Evolutionary conservation across 2,329 filamentous ascomycete genomes (phyloP), one percentile per base, ranked within the genome.

Genomic region (Claviceps humidiphila): DNA sequence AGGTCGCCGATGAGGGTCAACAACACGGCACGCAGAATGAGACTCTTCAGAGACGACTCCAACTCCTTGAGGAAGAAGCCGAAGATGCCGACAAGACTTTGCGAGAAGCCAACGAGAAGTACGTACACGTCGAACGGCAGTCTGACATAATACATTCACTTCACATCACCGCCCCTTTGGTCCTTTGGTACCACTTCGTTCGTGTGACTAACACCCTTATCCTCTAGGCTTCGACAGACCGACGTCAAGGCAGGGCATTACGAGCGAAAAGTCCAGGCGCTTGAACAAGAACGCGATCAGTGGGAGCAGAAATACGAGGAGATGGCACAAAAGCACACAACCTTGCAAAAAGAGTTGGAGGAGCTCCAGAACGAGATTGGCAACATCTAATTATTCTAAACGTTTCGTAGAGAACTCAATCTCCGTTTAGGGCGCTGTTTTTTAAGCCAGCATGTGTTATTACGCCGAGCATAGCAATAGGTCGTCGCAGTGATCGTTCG

Each of bases 291-390:
- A 69, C 86, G 88, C 64, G 89, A 96, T 72, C 82, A 90, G 72
- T 96, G 90, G 90, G 93, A 97, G 78, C 69, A 78, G 72, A 97
- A 98, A 78, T 97, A 94, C 75, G 93, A 97, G 75, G 91, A 97
- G 71, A 94, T 95, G 85, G 72, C 84, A 63, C 86, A 90, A 82
- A 95, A 96, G 76, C 86, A 94, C 77, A 74, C 75, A 60, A 70
- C 78, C 53, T 78, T 89, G 62, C 84, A 95, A 79, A 91, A 91
- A 78, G 89, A 96, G 70, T 76, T 96, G 66, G 84, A 94, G 66
- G 86, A 91, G 60, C 87, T 97, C 72, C 87, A 93, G 74, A 73
- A 76, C 63, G 90, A 95, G 74, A 90, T 97, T 73, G 85, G 85
- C 78, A 93, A 89, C 75, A 90, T 97, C 72, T 97, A 82, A 82